Evolutionary conservation across 2,329 filamentous ascomycete species (phyloP).

Genomic region (Aspergillus pseudonomiae): DNA sequence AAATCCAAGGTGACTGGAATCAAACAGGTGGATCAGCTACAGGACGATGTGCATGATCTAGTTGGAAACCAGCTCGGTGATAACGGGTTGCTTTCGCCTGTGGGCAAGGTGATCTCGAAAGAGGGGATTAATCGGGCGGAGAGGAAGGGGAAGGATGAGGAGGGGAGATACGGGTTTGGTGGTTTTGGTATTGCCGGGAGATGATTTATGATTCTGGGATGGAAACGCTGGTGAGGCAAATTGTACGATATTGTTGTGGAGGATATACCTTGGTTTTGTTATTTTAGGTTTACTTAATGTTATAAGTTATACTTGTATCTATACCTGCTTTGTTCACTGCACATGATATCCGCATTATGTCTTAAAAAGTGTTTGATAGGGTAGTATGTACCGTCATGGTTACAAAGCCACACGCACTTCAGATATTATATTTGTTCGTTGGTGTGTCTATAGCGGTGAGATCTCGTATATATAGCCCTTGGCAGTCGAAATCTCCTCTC

Average conservation of each 20-base stretch:
- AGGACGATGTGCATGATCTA: constrained; percentile 55
- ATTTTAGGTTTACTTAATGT: too few species aligned
- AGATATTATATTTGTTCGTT: too few species aligned
- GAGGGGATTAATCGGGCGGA: constrained; percentile 59
- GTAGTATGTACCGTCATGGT: too few species aligned
- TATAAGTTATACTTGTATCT: too few species aligned
- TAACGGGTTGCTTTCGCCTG: constrained; percentile 53
- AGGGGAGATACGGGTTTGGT: constrained; percentile 42
- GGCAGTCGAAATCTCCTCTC: neutral
- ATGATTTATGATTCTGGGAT: neutral
- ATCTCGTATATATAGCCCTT: neutral
- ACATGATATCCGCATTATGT: too few species aligned
- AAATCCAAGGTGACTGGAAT: constrained; percentile 57
- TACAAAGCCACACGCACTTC: rapidly evolving
- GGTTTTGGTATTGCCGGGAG: constrained; percentile 15
- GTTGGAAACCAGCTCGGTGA: constrained; percentile 56
- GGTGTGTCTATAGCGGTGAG: neutral
- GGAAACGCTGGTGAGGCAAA: constrained; percentile 11
- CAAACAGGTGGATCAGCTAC: constrained; percentile 54
- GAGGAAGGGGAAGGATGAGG: constrained; percentile 57
- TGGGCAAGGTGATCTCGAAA: constrained; percentile 53
- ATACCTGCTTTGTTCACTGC: too few species aligned
- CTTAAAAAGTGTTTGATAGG: too few species aligned
- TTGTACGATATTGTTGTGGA: neutral
- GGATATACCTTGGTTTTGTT: neutral